Conservation (phyloP, 441 rosid genomes). For the Arabidopsis lyrata region DNA sequence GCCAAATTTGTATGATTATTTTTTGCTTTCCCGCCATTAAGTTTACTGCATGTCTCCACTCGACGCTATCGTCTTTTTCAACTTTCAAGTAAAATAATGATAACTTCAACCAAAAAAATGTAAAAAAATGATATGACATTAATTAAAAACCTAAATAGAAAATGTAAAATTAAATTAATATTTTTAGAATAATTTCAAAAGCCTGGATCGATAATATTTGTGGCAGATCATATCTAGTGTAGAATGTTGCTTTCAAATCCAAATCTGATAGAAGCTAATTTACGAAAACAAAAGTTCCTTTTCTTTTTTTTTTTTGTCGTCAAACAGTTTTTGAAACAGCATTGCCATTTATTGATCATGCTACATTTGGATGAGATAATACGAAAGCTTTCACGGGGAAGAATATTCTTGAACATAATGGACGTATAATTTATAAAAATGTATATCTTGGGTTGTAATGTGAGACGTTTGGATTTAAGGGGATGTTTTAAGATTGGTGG, state of each 20-base stretch:
- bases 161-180: neutral
- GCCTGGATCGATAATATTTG: too few relatives aligned
- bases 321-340: too few relatives aligned
- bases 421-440: too few relatives aligned
- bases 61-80: neutral
- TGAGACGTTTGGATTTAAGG: neutral
- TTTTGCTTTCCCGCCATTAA: slow-evolving; percentile 26
- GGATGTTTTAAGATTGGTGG: too few relatives aligned
- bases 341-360: neutral
- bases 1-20: slow-evolving; percentile 4
- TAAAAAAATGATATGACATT: too few relatives aligned
- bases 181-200: too few relatives aligned
- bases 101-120: neutral
- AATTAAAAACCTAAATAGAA: too few relatives aligned
- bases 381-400: neutral
- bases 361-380: neutral
- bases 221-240: too few relatives aligned
- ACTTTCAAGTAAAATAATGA: neutral
- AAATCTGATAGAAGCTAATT: too few relatives aligned
- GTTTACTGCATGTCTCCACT: neutral
- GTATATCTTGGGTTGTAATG: neutral
- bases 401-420: neutral
- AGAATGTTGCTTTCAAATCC: too few relatives aligned
- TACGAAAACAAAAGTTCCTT: too few relatives aligned
- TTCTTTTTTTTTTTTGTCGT: too few relatives aligned